A percentile compares a stretch with the other conserved stretches of the same genome.
These are phyloP conservation scores for Triglochin maritima DNA, from an alignment of 106 monocot species.

Conservation along the genomic window DNA sequence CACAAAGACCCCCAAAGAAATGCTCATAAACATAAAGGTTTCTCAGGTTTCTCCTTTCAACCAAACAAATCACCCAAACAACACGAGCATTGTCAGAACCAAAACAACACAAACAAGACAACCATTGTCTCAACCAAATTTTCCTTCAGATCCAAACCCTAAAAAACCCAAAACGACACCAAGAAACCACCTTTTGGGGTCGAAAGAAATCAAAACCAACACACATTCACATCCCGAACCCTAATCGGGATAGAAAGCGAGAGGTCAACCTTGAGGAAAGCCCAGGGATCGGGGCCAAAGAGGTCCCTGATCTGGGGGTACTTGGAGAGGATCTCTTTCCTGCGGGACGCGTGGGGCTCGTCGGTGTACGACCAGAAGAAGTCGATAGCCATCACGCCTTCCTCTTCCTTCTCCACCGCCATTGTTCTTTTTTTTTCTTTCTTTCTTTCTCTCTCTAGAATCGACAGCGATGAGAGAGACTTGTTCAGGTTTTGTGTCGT, in stretches of 20 bases:
- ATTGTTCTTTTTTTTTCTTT: neutral
- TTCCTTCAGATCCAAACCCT: neutral
- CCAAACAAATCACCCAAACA: neutral
- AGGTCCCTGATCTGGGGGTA: constrained; percentile 83
- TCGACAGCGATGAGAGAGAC: neutral
- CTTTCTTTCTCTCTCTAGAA: neutral
- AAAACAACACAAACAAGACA: no score
- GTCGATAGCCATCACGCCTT: constrained; percentile 75
- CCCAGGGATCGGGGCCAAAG: constrained; percentile 79
- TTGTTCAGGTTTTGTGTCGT: no score
- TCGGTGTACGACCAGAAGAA: constrained; percentile 95
- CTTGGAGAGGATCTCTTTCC: constrained; percentile 65
- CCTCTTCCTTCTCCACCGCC: constrained; percentile 13
- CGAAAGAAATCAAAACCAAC: neutral
- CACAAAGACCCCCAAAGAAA: neutral
- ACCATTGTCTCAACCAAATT: neutral
- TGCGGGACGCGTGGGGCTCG: constrained; percentile 73
- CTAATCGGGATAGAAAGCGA: no score
- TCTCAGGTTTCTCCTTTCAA: neutral
- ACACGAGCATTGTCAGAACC: neutral
- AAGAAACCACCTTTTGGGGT: no score
- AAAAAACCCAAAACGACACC: neutral
- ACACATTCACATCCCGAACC: no score
- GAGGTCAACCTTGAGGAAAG: constrained; percentile 54
- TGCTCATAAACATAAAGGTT: neutral